These are phyloP conservation scores for Amniculicola lignicola DNA, from an alignment of 495 filamentous ascomycete genomes.

Conservation along the genomic window DNA sequence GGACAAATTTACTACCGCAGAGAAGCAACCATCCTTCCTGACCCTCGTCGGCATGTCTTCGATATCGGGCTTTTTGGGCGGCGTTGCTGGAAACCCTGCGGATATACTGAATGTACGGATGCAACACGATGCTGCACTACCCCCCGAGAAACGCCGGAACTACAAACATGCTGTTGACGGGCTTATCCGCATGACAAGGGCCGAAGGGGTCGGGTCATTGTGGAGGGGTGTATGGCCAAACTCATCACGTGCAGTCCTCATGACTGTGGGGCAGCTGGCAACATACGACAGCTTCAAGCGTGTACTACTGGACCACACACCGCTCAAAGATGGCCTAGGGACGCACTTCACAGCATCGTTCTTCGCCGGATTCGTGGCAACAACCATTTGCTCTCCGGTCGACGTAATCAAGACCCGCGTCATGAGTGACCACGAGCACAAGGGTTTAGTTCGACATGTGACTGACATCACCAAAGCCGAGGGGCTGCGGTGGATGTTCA, in stretches of 20 bases:
- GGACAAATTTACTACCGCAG: conserved; percentile 54
- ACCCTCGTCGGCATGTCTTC: conserved; percentile 76
- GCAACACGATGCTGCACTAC: conserved; percentile 89
- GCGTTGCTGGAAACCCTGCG: conserved; percentile 86
- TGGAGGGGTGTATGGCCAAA: conserved; percentile 94
- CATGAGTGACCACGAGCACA: conserved; percentile 67
- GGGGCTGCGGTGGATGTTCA: conserved; percentile 86
- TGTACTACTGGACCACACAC: conserved; percentile 61
- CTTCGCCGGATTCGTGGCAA: conserved; percentile 87
- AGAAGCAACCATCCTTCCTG: conserved; percentile 57
- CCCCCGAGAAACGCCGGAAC: conserved; percentile 68
- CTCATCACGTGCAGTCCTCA: conserved; percentile 80
- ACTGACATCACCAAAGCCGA: conserved; percentile 70
- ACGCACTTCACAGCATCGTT: conserved; percentile 88
- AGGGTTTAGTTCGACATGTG: conserved; percentile 41
- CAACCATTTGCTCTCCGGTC: conserved; percentile 90
- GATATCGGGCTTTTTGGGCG: conserved; percentile 82
- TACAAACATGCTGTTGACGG: conserved; percentile 89
- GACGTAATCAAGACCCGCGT: conserved; percentile 97
- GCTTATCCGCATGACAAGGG: conserved; percentile 73
- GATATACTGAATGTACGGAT: conserved; percentile 98
- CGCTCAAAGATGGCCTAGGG: conserved; percentile 69
- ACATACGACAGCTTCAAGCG: conserved; percentile 90
- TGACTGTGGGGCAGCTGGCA: conserved; percentile 89
- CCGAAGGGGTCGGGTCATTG: conserved; percentile 68